These are phyloP conservation scores for Capsicum rhomboideum DNA, from an alignment of 257 asterid species.

Conservation along the genomic window DNA sequence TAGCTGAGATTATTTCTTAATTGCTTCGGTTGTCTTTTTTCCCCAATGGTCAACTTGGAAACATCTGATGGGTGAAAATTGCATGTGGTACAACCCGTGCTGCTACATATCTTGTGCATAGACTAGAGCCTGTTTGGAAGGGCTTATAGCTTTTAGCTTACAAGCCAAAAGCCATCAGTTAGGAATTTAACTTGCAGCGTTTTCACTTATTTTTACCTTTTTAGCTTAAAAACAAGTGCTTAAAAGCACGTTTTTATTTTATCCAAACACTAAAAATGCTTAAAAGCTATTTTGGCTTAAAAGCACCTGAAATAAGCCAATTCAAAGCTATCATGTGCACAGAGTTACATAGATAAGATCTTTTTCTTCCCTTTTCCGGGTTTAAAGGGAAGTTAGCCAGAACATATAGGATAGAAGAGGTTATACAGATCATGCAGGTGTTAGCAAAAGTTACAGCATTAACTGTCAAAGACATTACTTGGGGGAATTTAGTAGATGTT, in stretches of 20 bases:
- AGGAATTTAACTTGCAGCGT: no score
- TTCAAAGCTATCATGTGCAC: no score
- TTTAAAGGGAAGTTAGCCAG: neutral
- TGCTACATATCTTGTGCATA: neutral
- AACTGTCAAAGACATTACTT: neutral
- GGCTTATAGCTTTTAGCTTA: no score
- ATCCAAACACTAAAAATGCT: no score
- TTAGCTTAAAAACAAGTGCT: no score
- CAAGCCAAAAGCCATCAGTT: no score
- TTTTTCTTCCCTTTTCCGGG: neutral
- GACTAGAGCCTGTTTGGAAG: no score
- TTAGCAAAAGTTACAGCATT: neutral
- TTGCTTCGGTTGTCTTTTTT: neutral
- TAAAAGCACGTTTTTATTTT: no score
- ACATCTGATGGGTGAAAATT: neutral
- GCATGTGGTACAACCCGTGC: neutral
- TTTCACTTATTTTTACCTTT: no score
- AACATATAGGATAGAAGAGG: neutral
- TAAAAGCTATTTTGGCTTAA: no score
- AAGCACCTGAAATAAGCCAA: no score
- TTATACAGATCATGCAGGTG: neutral
- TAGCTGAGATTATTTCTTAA: neutral
- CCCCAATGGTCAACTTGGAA: neutral
- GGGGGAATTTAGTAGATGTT: neutral
- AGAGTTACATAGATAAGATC: neutral